A percentile compares a stretch with the other conserved stretches of the same genome.
Conservation (phyloP, 805 yeast genomes). For the Starmerella sp. region DNA sequence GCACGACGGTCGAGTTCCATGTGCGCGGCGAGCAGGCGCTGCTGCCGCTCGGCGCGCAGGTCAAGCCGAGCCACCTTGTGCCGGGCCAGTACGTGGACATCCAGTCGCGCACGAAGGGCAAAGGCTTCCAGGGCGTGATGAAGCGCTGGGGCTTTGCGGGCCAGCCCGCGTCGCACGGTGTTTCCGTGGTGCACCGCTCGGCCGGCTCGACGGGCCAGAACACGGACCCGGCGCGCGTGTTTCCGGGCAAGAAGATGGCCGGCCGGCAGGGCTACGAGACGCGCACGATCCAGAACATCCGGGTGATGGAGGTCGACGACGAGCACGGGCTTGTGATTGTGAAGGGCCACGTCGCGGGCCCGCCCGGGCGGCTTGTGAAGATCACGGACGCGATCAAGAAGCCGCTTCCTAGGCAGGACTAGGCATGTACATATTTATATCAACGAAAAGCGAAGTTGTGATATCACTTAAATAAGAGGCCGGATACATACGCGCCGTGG, state of each 20-base stretch:
- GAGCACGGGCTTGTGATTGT: slow-evolving; percentile 71
- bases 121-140: slow-evolving; percentile 98
- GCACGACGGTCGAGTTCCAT: slow-evolving; percentile 63
- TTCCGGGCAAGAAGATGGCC: slow-evolving; percentile 97
- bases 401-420: slow-evolving; percentile 18
- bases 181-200: slow-evolving; percentile 80
- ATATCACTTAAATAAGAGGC: too few species aligned
- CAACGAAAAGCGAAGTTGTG: background rate
- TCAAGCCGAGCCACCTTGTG: slow-evolving; percentile 74
- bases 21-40: slow-evolving; percentile 56
- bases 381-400: slow-evolving; percentile 61
- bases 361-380: slow-evolving; percentile 61
- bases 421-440: slow-evolving; percentile 8
- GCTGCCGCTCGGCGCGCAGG: slow-evolving; percentile 62
- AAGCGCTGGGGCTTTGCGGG: slow-evolving; percentile 86
- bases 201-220: slow-evolving; percentile 97
- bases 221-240: slow-evolving; percentile 89
- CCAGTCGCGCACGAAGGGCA: slow-evolving; percentile 73
- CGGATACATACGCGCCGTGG: too few species aligned
- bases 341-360: slow-evolving; percentile 87
- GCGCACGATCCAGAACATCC: slow-evolving; percentile 63
- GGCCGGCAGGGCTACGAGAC: slow-evolving; percentile 84
- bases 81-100: slow-evolving; percentile 78
- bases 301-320: slow-evolving; percentile 69
- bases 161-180: slow-evolving; percentile 90